These are phyloP conservation scores for Venturia oleaginea DNA, from an alignment of 2,329 filamentous ascomycete species.

Conservation along the genomic window DNA sequence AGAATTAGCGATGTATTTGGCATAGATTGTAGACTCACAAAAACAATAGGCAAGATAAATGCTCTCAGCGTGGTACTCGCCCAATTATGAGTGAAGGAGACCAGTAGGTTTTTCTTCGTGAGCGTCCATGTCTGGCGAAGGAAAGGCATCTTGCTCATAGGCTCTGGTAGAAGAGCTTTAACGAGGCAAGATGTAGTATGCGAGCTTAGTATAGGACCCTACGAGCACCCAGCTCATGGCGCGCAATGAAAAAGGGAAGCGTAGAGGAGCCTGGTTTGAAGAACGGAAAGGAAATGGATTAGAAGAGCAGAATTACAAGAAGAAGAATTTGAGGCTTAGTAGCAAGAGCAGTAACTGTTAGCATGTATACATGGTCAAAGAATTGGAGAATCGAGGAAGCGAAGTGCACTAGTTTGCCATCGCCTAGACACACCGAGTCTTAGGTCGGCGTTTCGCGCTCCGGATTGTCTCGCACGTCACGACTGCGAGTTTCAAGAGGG, in stretches of 20 bases:
- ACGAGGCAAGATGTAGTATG: too few species aligned
- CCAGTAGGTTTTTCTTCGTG: slow-evolving; percentile 47
- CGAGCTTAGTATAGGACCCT: neutral
- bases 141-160: slow-evolving; percentile 19
- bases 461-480: neutral
- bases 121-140: slow-evolving; percentile 47
- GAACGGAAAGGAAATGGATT: neutral
- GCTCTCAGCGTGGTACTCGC: slow-evolving; percentile 46
- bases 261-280: too few species aligned
- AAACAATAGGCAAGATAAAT: slow-evolving; percentile 47
- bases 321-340: neutral
- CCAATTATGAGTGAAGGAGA: slow-evolving; percentile 45
- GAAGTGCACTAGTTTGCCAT: neutral
- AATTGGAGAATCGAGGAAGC: neutral
- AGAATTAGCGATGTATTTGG: neutral
- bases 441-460: neutral
- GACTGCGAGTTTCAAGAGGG: neutral
- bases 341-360: too few species aligned
- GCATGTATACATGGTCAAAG: neutral
- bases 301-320: neutral
- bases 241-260: neutral
- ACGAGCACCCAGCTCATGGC: neutral
- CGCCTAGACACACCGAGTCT: neutral
- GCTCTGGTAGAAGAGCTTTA: neutral
- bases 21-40: slow-evolving; percentile 24